Evolutionary conservation across 2,329 filamentous ascomycete genomes (phyloP).

Genomic region (Metarhizium brunneum): DNA sequence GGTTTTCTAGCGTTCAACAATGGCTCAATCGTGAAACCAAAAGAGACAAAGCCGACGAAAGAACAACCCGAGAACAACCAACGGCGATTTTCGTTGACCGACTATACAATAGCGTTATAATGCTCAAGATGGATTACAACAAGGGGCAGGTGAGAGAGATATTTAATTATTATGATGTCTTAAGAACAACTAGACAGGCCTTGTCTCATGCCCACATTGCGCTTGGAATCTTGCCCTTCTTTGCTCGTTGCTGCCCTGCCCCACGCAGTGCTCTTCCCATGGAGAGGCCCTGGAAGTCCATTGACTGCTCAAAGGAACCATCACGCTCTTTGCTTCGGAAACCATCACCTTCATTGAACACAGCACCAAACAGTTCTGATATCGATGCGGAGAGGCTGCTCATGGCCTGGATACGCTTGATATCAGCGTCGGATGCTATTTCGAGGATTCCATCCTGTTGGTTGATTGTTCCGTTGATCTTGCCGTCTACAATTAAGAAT

Average conservation of each 20-base stretch:
- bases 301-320: constrained; percentile 17
- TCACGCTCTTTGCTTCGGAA: constrained; percentile 32
- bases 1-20: too few relatives aligned
- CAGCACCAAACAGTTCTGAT: constrained; percentile 55
- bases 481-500: constrained; percentile 84
- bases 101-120: too few relatives aligned
- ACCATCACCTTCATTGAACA: constrained; percentile 72
- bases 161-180: background rate
- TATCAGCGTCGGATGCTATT: constrained; percentile 65
- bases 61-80: too few relatives aligned
- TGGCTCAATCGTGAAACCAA: too few relatives aligned
- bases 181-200: background rate
- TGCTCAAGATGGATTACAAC: too few relatives aligned
- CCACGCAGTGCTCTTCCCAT: constrained; percentile 7
- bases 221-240: background rate
- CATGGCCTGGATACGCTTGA: constrained; percentile 64
- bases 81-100: too few relatives aligned
- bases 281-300: constrained; percentile 17
- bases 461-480: constrained; percentile 81
- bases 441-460: constrained; percentile 77
- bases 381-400: constrained; percentile 64
- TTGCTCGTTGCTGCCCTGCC: constrained; percentile 3
- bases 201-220: constrained; percentile 2
- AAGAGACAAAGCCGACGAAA: too few relatives aligned
- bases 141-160: background rate